Evolutionary conservation across 2,329 filamentous ascomycete genomes (phyloP), one percentile per base, ranked within the genome.

Genomic region (Clonostachys chloroleuca): DNA sequence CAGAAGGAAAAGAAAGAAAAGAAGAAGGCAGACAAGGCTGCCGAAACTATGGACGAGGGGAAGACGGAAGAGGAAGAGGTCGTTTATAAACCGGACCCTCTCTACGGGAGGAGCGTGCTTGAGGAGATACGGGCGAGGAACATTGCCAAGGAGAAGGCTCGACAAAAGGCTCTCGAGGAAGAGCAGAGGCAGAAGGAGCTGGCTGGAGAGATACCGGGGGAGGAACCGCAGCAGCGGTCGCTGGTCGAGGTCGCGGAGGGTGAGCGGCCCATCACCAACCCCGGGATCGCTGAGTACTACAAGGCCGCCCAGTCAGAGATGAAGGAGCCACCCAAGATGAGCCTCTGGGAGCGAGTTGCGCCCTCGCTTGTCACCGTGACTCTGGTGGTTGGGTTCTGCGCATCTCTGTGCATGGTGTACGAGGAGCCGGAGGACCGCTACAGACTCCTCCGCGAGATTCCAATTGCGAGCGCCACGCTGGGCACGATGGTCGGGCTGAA

Each of bases 391-490:
- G 67, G 66, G 1, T 65, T 65, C 47, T 67, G 72, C 42, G 65
- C 65, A 6, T 65, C 67, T 16, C 67, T 77, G 40, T 67, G 73
- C n/a, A 58, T 62, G 20, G 61, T 75, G 41, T 83, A 84, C 59
- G 67, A 75, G 49, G 77, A 80, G 40, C 78, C 80, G 7, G 74
- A 75, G 12, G 68, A 50, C 58, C 68, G 55, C 12, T 66, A 73
- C 48, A 71, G 86, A 43, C 55, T 87, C 36, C 80, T 77, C 59
- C 81, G 80, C 3, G 78, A 83, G 39, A 64, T 84, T 3, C 77
- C 83, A 2, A 79, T 83, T 3, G 74, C 83, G 13, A 72, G 78
- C 4, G 81, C 83, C 12, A 89, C 88, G 4, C 69, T 89, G n/a
- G 68, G 73, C 34, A 68, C 71, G 7, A 64, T 92, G 40, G 72